Conservation (phyloP, 2,329 filamentous ascomycete species). For the Colletotrichum lini region DNA sequence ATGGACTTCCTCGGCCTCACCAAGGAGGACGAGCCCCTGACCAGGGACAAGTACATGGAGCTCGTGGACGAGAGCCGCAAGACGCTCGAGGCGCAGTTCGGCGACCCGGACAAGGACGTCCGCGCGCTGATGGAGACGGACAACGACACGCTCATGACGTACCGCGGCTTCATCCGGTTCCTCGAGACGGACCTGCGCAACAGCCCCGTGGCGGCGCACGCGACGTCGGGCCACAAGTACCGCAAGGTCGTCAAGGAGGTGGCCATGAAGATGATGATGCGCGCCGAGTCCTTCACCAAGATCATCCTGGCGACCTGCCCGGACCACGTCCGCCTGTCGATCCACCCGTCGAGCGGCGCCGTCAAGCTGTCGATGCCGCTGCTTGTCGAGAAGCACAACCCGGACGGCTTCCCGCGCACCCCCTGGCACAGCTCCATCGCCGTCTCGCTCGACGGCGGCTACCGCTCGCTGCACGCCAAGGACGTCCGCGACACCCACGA, state of each 20-base stretch:
- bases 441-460: slow-evolving; percentile 50
- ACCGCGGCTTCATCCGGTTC: slow-evolving; percentile 44
- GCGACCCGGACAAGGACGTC: slow-evolving; percentile 36
- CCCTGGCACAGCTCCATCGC: slow-evolving; percentile 55
- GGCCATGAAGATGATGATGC: slow-evolving; percentile 43
- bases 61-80: slow-evolving; percentile 32
- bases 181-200: slow-evolving; percentile 39
- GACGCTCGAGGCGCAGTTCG: slow-evolving; percentile 38
- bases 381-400: slow-evolving; percentile 44
- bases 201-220: slow-evolving; percentile 36
- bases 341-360: slow-evolving; percentile 42
- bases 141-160: slow-evolving; percentile 43
- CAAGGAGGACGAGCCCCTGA: slow-evolving; percentile 37
- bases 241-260: slow-evolving; percentile 43
- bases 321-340: slow-evolving; percentile 44
- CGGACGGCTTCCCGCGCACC: slow-evolving; percentile 44
- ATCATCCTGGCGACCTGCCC: slow-evolving; percentile 41
- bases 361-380: slow-evolving; percentile 44
- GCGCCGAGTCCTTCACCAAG: slow-evolving; percentile 42
- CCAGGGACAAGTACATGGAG: slow-evolving; percentile 37
- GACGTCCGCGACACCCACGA: slow-evolving; percentile 49
- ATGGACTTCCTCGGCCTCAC: slow-evolving; percentile 51
- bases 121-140: slow-evolving; percentile 43
- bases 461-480: slow-evolving; percentile 43
- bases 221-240: slow-evolving; percentile 41